Conservation (phyloP, 768 basidiomycete genomes). For the Boletus sp. region DNA sequence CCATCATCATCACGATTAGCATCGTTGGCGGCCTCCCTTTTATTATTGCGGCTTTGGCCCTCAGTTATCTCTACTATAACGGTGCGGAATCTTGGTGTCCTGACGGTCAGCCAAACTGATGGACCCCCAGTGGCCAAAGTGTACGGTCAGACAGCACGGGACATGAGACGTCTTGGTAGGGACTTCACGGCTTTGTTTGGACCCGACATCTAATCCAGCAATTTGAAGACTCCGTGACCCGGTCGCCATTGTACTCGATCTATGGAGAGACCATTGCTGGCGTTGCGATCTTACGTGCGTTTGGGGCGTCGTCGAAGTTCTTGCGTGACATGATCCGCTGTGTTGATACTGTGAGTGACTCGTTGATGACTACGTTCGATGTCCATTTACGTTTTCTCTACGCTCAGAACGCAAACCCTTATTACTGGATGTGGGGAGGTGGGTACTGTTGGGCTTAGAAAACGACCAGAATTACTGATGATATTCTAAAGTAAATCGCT, state of each 20-base stretch:
- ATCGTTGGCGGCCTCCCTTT: conserved; percentile 78
- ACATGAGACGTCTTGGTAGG: conserved; percentile 75
- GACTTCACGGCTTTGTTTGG: not conserved
- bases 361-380: not conserved
- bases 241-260: conserved; percentile 46
- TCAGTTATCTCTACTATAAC: conserved; percentile 68
- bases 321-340: conserved; percentile 79
- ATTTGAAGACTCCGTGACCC: conserved; percentile 43
- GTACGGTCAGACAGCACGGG: conserved; percentile 83
- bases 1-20: conserved; percentile 72
- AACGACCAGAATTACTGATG: conserved; percentile 2
- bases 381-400: conserved; percentile 1
- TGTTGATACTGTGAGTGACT: conserved; percentile 65
- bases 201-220: not conserved
- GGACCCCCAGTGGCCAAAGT: conserved; percentile 37
- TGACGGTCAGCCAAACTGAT: conserved; percentile 5
- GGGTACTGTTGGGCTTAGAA: conserved; percentile 11
- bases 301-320: conserved; percentile 86
- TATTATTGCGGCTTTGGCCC: conserved; percentile 50
- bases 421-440: conserved; percentile 93
- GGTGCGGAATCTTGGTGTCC: conserved; percentile 38
- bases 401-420: conserved; percentile 59
- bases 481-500: conserved; percentile 67
- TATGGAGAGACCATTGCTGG: conserved; percentile 51
- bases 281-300: conserved; percentile 65